A percentile compares a stretch with the other conserved stretches of the same genome.
These are phyloP conservation scores for Diaporthe citriasiana DNA, from an alignment of 2,329 filamentous ascomycete genomes.

Conservation along the genomic window DNA sequence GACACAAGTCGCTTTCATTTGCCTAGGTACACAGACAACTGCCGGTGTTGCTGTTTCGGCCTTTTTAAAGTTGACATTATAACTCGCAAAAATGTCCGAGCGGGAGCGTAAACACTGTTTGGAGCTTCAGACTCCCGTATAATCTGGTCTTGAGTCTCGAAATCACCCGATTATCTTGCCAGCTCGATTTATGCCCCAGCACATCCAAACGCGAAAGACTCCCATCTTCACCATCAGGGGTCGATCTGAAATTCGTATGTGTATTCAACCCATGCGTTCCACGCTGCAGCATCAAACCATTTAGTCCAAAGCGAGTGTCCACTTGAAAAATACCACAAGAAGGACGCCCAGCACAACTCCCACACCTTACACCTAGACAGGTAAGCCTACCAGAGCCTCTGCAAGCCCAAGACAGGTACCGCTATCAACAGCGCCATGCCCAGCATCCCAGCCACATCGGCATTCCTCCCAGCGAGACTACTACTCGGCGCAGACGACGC, in stretches of 20 bases:
- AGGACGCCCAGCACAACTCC: neutral
- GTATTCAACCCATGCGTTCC: neutral
- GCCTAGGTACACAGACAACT: neutral
- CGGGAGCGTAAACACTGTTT: neutral
- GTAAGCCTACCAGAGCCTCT: constrained; percentile 10
- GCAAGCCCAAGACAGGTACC: constrained; percentile 1
- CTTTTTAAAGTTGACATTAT: neutral
- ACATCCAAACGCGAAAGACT: neutral
- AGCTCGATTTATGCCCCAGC: neutral
- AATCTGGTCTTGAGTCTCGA: neutral
- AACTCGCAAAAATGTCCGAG: neutral
- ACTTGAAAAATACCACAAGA: neutral
- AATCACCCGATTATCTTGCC: neutral
- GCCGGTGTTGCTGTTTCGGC: neutral
- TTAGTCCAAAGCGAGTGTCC: neutral
- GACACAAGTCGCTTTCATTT: neutral
- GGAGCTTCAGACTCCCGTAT: neutral
- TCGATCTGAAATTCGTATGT: neutral
- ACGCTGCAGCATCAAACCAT: neutral
- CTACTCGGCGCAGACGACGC: constrained; percentile 5
- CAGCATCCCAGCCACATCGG: constrained; percentile 4
- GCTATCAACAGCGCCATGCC: neutral
- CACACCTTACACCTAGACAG: neutral
- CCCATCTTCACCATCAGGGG: neutral
- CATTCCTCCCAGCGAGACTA: neutral